Evolutionary conservation across 768 basidiomycete species (phyloP).

Genomic region (Hericium alpestre): DNA sequence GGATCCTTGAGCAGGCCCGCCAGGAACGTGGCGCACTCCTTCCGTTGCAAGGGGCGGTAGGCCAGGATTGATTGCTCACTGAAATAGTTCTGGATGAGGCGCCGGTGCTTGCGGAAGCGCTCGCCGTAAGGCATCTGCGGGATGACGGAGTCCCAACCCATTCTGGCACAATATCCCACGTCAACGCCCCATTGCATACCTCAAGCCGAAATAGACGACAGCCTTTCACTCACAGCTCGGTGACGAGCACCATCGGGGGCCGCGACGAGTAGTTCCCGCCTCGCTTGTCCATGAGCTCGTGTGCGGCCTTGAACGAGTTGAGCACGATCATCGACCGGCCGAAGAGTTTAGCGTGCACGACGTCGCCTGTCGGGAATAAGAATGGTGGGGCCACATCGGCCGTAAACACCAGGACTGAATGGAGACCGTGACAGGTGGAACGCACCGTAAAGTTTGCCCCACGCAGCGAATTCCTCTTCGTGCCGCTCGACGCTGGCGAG

Average conservation of each 20-base stretch:
- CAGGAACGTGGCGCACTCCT: slow-evolving; percentile 10
- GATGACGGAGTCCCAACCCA: slow-evolving; percentile 13
- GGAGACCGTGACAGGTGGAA: background rate
- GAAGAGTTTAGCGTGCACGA: slow-evolving; percentile 22
- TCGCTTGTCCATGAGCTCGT: slow-evolving; percentile 25
- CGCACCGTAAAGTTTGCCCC: slow-evolving; percentile 21
- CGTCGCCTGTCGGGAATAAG: slow-evolving; percentile 18
- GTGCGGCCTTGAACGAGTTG: slow-evolving; percentile 21
- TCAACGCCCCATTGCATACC: background rate
- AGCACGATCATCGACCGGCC: slow-evolving; percentile 20
- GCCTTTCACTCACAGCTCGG: slow-evolving; percentile 16
- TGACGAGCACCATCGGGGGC: slow-evolving; percentile 19
- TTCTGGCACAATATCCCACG: slow-evolving; percentile 2
- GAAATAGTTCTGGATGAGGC: slow-evolving; percentile 19
- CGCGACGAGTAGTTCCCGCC: slow-evolving; percentile 24
- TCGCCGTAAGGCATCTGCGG: slow-evolving; percentile 17
- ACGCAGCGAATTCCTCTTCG: slow-evolving; percentile 17
- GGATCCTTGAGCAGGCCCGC: background rate
- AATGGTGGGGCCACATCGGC: background rate
- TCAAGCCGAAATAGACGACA: background rate
- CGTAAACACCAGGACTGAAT: background rate
- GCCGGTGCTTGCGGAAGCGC: slow-evolving; percentile 19
- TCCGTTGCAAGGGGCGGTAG: slow-evolving; percentile 16
- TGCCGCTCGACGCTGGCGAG: slow-evolving; percentile 15
- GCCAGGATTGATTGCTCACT: slow-evolving; percentile 6